Percentiles rank a stretch among this genome's conserved stretches.
Evolutionary conservation across 2,329 filamentous ascomycete species (phyloP).

Genomic region (Hypomyces perniciosus): DNA sequence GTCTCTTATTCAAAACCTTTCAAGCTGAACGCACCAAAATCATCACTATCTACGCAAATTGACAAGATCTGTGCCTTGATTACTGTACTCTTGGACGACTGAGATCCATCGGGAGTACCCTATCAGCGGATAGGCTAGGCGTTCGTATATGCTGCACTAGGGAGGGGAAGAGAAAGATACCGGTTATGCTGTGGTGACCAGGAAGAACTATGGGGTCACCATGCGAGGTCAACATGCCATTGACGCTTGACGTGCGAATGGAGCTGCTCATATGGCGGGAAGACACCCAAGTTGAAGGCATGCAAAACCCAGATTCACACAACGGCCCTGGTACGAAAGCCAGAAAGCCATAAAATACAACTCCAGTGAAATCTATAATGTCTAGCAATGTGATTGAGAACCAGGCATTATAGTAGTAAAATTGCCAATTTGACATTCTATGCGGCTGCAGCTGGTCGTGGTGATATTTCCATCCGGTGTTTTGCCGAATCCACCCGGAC

Average conservation of each 20-base stretch:
- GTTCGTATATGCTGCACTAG: too few relatives aligned
- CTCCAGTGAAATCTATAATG: background rate
- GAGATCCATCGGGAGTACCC: background rate
- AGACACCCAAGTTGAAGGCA: conserved; percentile 8
- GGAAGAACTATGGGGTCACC: background rate
- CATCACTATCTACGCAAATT: background rate
- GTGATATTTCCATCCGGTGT: conserved; percentile 4
- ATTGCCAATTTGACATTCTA: background rate
- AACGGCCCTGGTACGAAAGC: conserved; percentile 6
- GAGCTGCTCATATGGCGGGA: conserved; percentile 3
- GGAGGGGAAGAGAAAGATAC: too few relatives aligned
- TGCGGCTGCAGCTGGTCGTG: background rate
- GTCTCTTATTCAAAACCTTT: conserved; percentile 63
- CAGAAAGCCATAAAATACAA: conserved; percentile 6
- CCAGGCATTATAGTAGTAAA: background rate
- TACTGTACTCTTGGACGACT: background rate
- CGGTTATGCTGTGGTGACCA: background rate
- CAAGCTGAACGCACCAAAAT: conserved; percentile 19
- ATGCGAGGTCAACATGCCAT: background rate
- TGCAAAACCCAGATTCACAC: background rate
- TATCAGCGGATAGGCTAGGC: too few relatives aligned
- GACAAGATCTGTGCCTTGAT: background rate
- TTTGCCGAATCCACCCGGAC: background rate
- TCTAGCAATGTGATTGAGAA: background rate
- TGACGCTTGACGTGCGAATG: background rate